A percentile compares a stretch with the other conserved stretches of the same genome.
These are phyloP conservation scores for Suillus alpinus DNA, from an alignment of 768 basidiomycete species.

Conservation along the genomic window DNA sequence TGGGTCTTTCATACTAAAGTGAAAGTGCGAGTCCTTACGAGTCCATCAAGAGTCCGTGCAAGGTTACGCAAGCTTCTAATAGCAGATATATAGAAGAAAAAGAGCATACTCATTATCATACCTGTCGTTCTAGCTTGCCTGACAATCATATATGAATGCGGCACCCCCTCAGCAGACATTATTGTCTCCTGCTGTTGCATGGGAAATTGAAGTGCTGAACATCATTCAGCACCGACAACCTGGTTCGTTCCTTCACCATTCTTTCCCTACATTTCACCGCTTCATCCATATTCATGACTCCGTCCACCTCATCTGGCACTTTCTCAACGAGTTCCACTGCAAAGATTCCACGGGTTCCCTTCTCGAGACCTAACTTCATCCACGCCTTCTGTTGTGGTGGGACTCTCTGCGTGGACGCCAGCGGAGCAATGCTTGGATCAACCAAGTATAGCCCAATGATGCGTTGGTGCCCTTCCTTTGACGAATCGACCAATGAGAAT, in stretches of 20 bases:
- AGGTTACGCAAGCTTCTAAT: constrained; percentile 14
- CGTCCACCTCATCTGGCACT: constrained; percentile 37
- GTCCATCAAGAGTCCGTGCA: too few relatives aligned
- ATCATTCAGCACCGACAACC: constrained; percentile 40
- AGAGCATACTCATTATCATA: neutral
- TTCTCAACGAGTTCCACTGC: constrained; percentile 40
- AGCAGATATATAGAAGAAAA: constrained; percentile 10
- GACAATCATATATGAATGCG: neutral
- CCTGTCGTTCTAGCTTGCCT: neutral
- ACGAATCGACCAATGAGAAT: constrained; percentile 39
- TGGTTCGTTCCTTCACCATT: constrained; percentile 32
- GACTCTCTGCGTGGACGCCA: constrained; percentile 43
- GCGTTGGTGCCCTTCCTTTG: constrained; percentile 41
- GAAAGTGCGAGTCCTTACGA: too few relatives aligned
- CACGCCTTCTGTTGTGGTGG: constrained; percentile 50
- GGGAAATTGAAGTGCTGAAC: constrained; percentile 48
- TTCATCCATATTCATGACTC: constrained; percentile 38
- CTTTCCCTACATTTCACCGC: constrained; percentile 31
- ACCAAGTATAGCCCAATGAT: constrained; percentile 48
- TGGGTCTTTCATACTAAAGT: too few relatives aligned
- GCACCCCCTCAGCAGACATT: neutral
- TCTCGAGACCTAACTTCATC: constrained; percentile 37
- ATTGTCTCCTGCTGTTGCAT: constrained; percentile 34
- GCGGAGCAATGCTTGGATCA: constrained; percentile 40
- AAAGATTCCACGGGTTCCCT: constrained; percentile 1